Percentiles rank a stretch among this genome's conserved stretches.
Evolutionary conservation across 106 monocot genomes (phyloP).

Genomic region (Alisma plantagoaquatica): DNA sequence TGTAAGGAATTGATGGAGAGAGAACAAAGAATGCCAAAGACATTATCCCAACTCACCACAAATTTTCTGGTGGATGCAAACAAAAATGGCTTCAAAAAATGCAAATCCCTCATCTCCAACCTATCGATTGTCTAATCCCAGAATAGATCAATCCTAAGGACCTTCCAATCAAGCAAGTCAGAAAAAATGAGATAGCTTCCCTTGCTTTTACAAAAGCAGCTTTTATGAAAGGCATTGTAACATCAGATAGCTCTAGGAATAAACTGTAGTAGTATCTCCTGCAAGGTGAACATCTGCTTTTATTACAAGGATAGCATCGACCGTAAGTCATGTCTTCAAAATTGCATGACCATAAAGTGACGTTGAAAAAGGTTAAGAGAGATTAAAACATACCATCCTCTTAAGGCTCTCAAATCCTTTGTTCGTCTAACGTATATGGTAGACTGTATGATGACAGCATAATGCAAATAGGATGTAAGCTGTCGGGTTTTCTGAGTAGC

Average conservation of each 20-base stretch:
- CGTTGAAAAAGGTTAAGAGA: too few species aligned
- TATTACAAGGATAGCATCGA: too few species aligned
- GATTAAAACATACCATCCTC: constrained; percentile 57
- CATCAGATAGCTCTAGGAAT: constrained; percentile 81
- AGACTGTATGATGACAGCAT: constrained; percentile 40
- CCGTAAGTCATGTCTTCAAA: too few species aligned
- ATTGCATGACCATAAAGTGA: too few species aligned
- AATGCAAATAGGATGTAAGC: constrained; percentile 10
- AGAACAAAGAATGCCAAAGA: too few species aligned
- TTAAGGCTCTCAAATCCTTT: constrained; percentile 72
- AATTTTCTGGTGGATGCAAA: too few species aligned
- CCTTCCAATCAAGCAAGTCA: constrained; percentile 75
- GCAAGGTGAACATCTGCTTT: too few species aligned
- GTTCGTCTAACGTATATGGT: constrained; percentile 62
- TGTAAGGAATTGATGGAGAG: too few species aligned
- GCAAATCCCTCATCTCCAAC: constrained; percentile 52
- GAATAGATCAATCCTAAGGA: constrained; percentile 83
- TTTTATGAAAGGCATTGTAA: constrained; percentile 65
- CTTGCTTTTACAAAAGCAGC: constrained; percentile 37
- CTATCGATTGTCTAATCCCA: constrained; percentile 76
- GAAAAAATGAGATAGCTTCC: constrained; percentile 69
- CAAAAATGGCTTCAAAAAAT: too few species aligned
- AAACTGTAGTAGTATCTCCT: constrained; percentile 97
- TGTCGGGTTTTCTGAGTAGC: constrained; percentile 26
- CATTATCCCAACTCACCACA: too few species aligned